Base-by-base conservation (phyloP, 148 eudicot genomes). In the Rhododendron mucronatum region DNA sequence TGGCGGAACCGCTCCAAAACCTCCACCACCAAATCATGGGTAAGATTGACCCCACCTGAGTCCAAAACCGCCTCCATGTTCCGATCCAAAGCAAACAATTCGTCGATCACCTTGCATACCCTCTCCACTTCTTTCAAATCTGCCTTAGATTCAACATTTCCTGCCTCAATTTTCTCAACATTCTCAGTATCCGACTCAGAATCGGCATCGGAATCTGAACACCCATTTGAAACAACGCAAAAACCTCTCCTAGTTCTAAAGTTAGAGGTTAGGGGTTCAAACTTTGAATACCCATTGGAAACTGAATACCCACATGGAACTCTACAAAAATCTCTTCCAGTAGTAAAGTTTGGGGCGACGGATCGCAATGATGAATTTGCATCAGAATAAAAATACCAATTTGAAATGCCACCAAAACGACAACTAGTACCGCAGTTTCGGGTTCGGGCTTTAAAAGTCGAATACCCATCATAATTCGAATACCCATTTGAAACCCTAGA, bases 1-100 rank as follows among this genome's bases (percentile, higher is more conserved):
- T 94, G 96, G 88, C 90, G 91, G 87, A 95, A 96, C 89, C 98
- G 88, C 71, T 80, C 87, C 89, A 96, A 89, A 13, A 96, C 99
- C 80, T 89, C 92, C 82, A 91, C 88, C 35, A 94, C 97, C 90
- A 96, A 86, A 86, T 93, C 96, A 91, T 90, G 92, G 44, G 85
- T 93, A 89, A 94, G 88, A 21, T 88, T 87, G 41, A 96, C 78
- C 84, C 90, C 93, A 89, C 92, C 92, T 67, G 76, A 71, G 87
- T 94, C 95, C 82, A 97, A 93, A 86, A 95, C 98, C 6, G 93
- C 96, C 90, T 94, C 99, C 99, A 97, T 94, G 84, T 93, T 97
- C 82, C 96, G 89, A 88, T 97, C 98, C 84, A 94, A 83, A 15
- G 92, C 93, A 85, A 97, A 97, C 89, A 95, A 92, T 85, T 93